phyloP scores from a whole-genome alignment of 192 early-diverging fungal genomes.

The Backusella parvicylindrica region DNA sequence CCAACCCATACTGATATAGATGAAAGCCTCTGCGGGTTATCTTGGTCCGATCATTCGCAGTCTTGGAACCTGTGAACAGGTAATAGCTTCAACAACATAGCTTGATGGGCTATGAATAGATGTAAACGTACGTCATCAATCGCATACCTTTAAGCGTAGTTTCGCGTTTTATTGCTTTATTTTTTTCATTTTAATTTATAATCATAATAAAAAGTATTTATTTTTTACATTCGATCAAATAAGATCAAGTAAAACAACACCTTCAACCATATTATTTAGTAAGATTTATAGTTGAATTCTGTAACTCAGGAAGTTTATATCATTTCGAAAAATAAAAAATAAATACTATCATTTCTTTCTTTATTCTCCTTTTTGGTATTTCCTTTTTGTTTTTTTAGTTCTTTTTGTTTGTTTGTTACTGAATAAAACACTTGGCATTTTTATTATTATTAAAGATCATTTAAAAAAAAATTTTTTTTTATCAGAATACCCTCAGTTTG shows the following conservation, averaged over 20 bases:
- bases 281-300: slow-evolving; percentile 1
- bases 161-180: neutral
- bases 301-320: slow-evolving; percentile 3
- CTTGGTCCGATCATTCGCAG: too few relatives aligned
- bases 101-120: too few relatives aligned
- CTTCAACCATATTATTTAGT: neutral
- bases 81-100: too few relatives aligned
- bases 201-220: neutral
- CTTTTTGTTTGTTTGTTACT: slow-evolving; percentile 4
- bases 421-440: neutral
- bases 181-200: neutral
- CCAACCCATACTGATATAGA: too few relatives aligned
- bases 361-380: neutral
- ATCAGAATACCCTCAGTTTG: slow-evolving; percentile 4
- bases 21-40: too few relatives aligned
- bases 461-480: slow-evolving; percentile 1
- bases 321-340: neutral
- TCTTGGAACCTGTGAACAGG: too few relatives aligned
- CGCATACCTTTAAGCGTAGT: too few relatives aligned
- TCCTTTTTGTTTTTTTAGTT: neutral
- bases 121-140: too few relatives aligned
- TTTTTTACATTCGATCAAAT: neutral
- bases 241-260: slow-evolving; percentile 2
- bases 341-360: neutral
- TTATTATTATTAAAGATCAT: neutral